Evolutionary conservation across 495 filamentous ascomycete species (phyloP), one percentile per base, ranked within the genome.

Genomic region (Lophium mytilinum): DNA sequence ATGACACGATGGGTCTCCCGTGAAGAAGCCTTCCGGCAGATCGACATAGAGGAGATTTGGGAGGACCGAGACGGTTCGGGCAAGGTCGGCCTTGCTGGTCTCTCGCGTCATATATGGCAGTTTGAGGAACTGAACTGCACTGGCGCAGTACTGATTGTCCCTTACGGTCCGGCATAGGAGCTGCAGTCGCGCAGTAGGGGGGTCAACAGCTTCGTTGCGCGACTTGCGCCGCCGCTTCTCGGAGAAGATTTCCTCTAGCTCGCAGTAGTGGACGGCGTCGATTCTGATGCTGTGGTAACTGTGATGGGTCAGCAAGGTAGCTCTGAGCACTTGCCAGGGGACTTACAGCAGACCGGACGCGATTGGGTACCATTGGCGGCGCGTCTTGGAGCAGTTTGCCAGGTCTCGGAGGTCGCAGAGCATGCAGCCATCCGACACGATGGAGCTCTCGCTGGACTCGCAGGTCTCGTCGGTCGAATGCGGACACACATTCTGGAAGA

Each of bases 61-160:
- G n/a, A 88, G 74, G 0, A 93, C 86, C 36, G 88, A 88, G 37
- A 96, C 84, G 18, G 86, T 88, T 42, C 89, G 82, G 14, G 93
- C 93, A 51, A 96, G 80, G 55, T 89, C 86, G 37, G 87, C 76
- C 69, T 90, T 90, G 73, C 80, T 87, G 7, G 86, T 85, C 71
- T 96, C 92, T 42, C 93, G 83, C 45, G 89, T 85, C 93, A 96
- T 96, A 69, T 96, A 97, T n/a, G 93, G 88, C 64, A 87, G 85
- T 73, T 95, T 92, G 52, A 98, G 73, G 53, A 84, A 87, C 57
- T 85, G 72, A 10, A 96, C 88, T 24, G 79, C 74, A 5, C 73
- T 68, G 0, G 81, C 89, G 14, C 93, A 73, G 9, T 77, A 76
- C 21, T 78, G 77, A 33, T 86, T 82, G 35, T 91, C 85, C 55